Percentiles rank a stretch among this genome's conserved stretches.
phyloP scores from a whole-genome alignment of 2,329 filamentous ascomycete genomes.

The Massarina eburnea region DNA sequence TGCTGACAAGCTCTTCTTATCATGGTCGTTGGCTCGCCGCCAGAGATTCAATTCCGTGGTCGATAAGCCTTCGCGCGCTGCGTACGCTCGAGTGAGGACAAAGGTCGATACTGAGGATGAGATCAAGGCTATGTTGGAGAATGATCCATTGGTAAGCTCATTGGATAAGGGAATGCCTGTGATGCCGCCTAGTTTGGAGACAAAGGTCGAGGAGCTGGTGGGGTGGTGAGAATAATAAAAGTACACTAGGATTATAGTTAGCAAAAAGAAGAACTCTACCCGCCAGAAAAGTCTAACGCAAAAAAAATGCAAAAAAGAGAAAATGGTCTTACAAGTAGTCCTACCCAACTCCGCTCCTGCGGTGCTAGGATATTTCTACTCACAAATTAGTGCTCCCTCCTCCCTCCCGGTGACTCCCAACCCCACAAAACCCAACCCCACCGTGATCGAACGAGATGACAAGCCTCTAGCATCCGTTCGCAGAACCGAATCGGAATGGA shows the following conservation, averaged over 20 bases:
- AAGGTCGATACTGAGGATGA: conserved; percentile 31
- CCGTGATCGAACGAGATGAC: no score
- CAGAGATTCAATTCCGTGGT: conserved; percentile 40
- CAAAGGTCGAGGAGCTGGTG: conserved; percentile 22
- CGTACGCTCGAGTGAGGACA: conserved; percentile 28
- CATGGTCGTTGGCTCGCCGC: conserved; percentile 38
- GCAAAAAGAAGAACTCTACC: no score
- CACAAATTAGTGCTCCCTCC: no score
- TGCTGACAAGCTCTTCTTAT: conserved; percentile 30
- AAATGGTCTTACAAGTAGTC: no score
- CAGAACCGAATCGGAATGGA: no score
- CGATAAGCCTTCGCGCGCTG: conserved; percentile 34
- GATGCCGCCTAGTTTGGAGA: conserved; percentile 32
- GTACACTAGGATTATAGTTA: no score
- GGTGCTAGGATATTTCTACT: no score
- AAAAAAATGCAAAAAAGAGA: no score
- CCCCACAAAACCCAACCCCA: no score
- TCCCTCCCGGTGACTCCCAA: no score
- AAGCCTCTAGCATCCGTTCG: no score
- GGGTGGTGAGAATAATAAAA: conserved; percentile 25
- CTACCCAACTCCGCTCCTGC: no score
- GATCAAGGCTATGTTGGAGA: conserved; percentile 20
- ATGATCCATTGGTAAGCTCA: conserved; percentile 31
- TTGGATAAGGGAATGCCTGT: conserved; percentile 35
- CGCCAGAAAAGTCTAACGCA: neutral